Conservation (phyloP, 441 rosid species). For the Croton setiger region DNA sequence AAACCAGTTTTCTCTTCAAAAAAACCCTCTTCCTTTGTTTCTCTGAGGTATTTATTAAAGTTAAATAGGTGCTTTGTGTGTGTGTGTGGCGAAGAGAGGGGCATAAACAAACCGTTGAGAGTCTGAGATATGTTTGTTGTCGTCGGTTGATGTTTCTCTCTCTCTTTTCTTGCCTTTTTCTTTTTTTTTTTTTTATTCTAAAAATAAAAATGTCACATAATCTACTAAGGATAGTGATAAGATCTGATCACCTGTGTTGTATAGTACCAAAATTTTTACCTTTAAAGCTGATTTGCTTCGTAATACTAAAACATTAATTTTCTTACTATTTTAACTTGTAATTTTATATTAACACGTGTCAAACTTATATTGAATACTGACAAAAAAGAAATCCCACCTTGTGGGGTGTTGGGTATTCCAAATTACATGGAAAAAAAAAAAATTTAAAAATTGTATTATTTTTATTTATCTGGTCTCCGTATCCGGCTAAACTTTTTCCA, state of each 20-base stretch:
- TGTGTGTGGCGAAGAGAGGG: conserved; percentile 20
- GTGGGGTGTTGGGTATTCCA: neutral
- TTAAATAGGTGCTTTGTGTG: neutral
- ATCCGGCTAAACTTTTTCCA: no score
- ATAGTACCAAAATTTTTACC: neutral
- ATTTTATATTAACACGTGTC: conserved; percentile 18
- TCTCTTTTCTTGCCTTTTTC: neutral
- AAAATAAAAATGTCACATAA: conserved; percentile 18
- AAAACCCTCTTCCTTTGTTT: neutral
- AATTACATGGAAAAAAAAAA: neutral
- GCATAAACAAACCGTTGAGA: conserved; percentile 35
- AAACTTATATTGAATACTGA: neutral
- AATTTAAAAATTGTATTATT: no score
- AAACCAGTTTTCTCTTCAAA: neutral
- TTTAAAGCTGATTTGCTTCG: neutral
- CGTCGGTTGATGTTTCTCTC: conserved; percentile 21
- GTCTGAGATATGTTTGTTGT: conserved; percentile 21
- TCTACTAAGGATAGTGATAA: conserved; percentile 16
- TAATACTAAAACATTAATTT: neutral
- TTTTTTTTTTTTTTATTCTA: neutral
- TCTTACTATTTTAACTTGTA: neutral
- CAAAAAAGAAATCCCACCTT: neutral
- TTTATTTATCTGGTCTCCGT: no score
- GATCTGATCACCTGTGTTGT: neutral
- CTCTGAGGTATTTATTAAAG: neutral